Evolutionary conservation across 2,329 filamentous ascomycete species (phyloP).

Genomic region (Byssothecium circinans): DNA sequence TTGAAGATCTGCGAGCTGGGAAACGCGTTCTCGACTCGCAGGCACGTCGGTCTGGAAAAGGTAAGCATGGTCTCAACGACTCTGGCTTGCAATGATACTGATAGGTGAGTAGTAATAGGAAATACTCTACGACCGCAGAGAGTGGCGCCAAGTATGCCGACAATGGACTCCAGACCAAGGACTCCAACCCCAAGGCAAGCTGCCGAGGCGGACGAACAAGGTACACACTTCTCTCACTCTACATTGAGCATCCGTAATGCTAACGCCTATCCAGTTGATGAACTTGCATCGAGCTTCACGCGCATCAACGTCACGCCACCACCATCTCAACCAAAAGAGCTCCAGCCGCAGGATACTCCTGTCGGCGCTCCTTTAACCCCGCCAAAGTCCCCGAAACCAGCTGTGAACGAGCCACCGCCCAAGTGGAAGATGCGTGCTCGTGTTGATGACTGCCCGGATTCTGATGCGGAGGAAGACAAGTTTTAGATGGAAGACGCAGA

Average conservation of each 20-base stretch:
- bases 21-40: constrained; percentile 21
- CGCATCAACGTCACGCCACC: constrained; percentile 7
- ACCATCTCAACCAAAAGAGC: neutral
- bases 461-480: neutral
- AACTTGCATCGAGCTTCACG: neutral
- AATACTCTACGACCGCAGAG: neutral
- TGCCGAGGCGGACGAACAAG: too few relatives aligned
- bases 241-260: neutral
- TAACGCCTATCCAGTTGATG: neutral
- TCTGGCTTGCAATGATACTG: neutral
- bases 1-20: constrained; percentile 15
- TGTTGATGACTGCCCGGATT: neutral
- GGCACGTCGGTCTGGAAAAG: constrained; percentile 11
- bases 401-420: neutral
- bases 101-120: neutral
- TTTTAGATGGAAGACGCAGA: neutral
- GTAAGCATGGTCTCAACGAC: constrained; percentile 4
- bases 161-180: neutral
- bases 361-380: neutral
- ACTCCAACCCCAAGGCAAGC: neutral
- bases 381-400: neutral
- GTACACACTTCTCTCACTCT: neutral
- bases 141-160: neutral
- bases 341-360: neutral
- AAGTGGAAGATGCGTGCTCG: neutral